phyloP scores from a whole-genome alignment of 1,139 yeast genomes.

The Taphrina pruni region DNA sequence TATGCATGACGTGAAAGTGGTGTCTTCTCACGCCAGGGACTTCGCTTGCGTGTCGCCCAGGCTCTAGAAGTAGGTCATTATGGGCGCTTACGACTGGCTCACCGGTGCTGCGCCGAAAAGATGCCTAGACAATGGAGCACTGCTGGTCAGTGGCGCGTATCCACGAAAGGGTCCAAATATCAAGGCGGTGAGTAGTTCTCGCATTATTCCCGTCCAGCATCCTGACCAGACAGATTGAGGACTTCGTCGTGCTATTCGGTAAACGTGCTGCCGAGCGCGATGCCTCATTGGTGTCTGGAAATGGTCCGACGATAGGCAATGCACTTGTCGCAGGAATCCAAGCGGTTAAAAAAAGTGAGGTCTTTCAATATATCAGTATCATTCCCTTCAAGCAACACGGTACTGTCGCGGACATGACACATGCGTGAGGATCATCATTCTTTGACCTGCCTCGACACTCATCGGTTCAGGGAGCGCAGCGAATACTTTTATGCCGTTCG shows the following conservation, averaged over 20 bases:
- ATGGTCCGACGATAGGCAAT: slow-evolving; percentile 37
- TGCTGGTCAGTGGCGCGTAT: slow-evolving; percentile 38
- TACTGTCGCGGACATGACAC: slow-evolving; percentile 37
- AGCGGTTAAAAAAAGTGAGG: slow-evolving; percentile 14
- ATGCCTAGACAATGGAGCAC: slow-evolving; percentile 29
- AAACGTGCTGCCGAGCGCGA: slow-evolving; percentile 19
- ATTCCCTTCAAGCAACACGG: slow-evolving; percentile 39
- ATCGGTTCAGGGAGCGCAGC: slow-evolving; percentile 14
- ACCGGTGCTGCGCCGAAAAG: slow-evolving; percentile 23
- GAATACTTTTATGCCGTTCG: slow-evolving; percentile 29
- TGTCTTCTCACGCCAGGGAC: too few relatives aligned
- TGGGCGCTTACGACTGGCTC: slow-evolving; percentile 38
- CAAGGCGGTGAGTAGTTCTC: background rate
- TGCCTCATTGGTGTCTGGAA: slow-evolving; percentile 30
- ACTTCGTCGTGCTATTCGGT: slow-evolving; percentile 13
- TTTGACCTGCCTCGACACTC: background rate
- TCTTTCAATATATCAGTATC: slow-evolving; percentile 25
- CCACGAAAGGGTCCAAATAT: slow-evolving; percentile 22
- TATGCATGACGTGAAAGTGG: too few relatives aligned
- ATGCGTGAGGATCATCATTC: slow-evolving; percentile 5
- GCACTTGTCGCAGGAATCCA: slow-evolving; percentile 36
- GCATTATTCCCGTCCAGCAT: too few relatives aligned
- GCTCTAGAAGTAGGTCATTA: background rate
- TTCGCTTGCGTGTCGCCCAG: too few relatives aligned
- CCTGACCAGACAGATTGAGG: slow-evolving; percentile 15